Conservation (phyloP, 768 basidiomycete species). For the Psilocybe cyanescens region DNA sequence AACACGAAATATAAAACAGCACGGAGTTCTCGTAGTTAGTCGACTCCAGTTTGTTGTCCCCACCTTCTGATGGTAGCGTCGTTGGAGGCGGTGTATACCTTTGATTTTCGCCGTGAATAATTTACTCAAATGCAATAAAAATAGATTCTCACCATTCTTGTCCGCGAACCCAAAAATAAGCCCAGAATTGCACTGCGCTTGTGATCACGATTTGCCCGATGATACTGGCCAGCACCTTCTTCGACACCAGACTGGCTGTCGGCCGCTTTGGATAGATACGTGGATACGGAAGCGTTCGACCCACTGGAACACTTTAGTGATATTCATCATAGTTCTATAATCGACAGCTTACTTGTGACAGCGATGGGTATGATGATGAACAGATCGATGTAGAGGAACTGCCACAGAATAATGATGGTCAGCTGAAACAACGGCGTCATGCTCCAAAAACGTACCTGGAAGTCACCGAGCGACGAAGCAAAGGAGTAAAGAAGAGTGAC, state of each 20-base stretch:
- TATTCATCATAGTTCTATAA: neutral
- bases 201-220: constrained; percentile 92
- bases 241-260: constrained; percentile 94
- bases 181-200: constrained; percentile 81
- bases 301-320: constrained; percentile 63
- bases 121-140: neutral
- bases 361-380: constrained; percentile 98
- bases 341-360: constrained; percentile 77
- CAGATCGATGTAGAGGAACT: constrained; percentile 98
- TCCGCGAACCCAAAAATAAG: constrained; percentile 84
- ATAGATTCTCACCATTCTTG: constrained; percentile 73
- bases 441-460: constrained; percentile 62
- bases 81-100: constrained; percentile 82
- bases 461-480: constrained; percentile 94
- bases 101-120: constrained; percentile 27
- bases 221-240: constrained; percentile 91
- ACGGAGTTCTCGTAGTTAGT: constrained; percentile 92
- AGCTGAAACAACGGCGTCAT: constrained; percentile 13
- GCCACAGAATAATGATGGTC: constrained; percentile 16
- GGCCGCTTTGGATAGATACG: constrained; percentile 88
- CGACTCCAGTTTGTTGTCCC: constrained; percentile 76
- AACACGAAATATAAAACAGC: constrained; percentile 92
- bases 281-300: constrained; percentile 88
- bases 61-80: constrained; percentile 45
- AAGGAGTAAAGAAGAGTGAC: constrained; percentile 96